Conservation (phyloP, 208 protist species). For the Entamoeba histolytica region DNA sequence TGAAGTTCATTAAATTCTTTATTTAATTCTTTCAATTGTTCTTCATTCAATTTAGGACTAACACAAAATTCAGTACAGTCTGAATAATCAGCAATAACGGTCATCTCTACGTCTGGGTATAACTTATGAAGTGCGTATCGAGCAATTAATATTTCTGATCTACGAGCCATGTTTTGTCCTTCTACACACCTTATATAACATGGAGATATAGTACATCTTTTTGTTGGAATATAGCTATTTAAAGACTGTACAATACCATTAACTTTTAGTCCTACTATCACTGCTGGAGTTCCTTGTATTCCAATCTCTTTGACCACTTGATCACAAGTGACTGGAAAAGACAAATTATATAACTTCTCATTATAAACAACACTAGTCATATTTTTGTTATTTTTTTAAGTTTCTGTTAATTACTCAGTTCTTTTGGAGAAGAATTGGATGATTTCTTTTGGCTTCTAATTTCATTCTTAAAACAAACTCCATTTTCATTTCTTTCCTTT, state of each 20-base stretch:
- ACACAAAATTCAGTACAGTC: neutral
- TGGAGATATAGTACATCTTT: neutral
- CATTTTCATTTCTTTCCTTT: too few species aligned
- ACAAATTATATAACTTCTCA: neutral
- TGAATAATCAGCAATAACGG: neutral
- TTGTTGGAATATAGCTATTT: neutral
- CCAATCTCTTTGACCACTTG: neutral
- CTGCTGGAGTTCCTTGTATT: neutral
- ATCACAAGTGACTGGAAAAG: neutral
- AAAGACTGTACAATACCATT: neutral
- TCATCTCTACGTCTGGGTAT: neutral
- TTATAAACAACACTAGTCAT: neutral
- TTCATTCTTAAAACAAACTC: too few species aligned
- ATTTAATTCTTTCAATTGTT: neutral
- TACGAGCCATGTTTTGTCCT: neutral
- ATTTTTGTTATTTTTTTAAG: too few species aligned
- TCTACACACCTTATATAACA: neutral
- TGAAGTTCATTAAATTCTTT: neutral
- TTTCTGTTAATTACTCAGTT: too few species aligned
- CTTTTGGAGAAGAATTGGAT: too few species aligned
- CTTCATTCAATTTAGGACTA: neutral
- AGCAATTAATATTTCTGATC: neutral
- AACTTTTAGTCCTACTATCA: neutral
- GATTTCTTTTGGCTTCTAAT: too few species aligned
- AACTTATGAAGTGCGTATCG: neutral